phyloP scores from a whole-genome alignment of 2,329 filamentous ascomycete species.

The Alternaria triticina region DNA sequence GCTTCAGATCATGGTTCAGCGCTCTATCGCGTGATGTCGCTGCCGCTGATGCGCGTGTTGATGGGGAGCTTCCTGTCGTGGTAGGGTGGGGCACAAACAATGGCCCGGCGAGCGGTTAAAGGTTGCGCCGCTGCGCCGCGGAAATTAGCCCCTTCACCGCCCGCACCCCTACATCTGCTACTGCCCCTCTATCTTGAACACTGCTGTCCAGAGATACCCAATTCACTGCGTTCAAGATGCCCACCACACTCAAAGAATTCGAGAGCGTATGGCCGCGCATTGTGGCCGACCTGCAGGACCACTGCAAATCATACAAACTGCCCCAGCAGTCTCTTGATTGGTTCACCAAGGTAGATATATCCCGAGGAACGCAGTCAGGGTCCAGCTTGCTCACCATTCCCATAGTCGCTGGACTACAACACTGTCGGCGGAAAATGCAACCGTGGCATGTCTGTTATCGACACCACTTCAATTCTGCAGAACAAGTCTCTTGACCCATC shows the following conservation, averaged over 20 bases:
- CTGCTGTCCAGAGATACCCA: not conserved
- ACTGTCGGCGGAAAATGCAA: conserved; percentile 96
- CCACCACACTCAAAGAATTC: conserved; percentile 82
- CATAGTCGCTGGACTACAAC: conserved; percentile 82
- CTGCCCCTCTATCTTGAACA: conserved; percentile 14
- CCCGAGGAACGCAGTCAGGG: conserved; percentile 1
- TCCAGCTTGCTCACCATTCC: conserved; percentile 21
- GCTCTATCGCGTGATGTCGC: conserved; percentile 3
- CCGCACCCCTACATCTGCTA: conserved; percentile 10
- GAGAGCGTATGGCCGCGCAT: conserved; percentile 89
- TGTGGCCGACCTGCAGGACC: conserved; percentile 78
- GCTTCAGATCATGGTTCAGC: not conserved
- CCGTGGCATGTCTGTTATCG: conserved; percentile 95
- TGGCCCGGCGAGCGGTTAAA: conserved; percentile 12
- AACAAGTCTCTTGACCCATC: conserved; percentile 73
- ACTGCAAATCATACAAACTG: conserved; percentile 82
- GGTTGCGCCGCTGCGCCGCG: conserved; percentile 11
- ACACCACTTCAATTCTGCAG: conserved; percentile 83
- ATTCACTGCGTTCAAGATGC: conserved; percentile 55
- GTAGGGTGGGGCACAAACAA: conserved; percentile 28
- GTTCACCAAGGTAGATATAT: conserved; percentile 74
- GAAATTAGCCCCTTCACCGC: conserved; percentile 8
- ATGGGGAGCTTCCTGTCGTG: conserved; percentile 23
- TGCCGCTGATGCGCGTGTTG: conserved; percentile 23
- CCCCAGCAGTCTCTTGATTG: conserved; percentile 81